Conservation (phyloP, 108 stramenopile genomes). For the Cyclostephanos tholiformis region DNA sequence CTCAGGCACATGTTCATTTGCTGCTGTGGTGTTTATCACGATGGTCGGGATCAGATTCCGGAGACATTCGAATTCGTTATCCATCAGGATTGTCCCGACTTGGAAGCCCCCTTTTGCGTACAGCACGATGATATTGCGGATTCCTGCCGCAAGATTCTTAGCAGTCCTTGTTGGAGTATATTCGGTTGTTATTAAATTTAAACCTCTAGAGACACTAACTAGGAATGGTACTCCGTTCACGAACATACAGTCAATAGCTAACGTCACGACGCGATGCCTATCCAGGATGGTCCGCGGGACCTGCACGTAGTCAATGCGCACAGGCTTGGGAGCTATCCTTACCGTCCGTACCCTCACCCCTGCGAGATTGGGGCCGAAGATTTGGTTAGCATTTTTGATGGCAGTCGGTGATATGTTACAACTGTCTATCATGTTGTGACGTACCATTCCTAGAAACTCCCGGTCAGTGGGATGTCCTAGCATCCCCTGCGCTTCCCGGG, state of each 20-base stretch:
- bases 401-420: not conserved
- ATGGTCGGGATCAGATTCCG: not conserved
- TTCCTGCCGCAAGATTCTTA: not conserved
- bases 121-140: not conserved
- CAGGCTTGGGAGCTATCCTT: not conserved
- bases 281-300: not conserved
- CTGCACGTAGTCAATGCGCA: not conserved
- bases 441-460: not conserved
- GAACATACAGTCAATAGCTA: not conserved
- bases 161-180: not conserved
- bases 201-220: not conserved
- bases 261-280: not conserved
- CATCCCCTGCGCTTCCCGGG: too few relatives aligned
- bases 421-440: not conserved
- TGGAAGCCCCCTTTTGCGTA: not conserved
- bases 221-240: too few relatives aligned
- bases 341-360: not conserved
- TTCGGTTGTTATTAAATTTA: not conserved
- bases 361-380: not conserved
- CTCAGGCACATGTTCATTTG: not conserved
- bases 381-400: not conserved
- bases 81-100: not conserved
- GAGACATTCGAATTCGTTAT: not conserved
- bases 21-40: not conserved
- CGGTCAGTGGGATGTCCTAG: too few relatives aligned